These are phyloP conservation scores for Parsonsia alboflavescens DNA, from an alignment of 257 asterid genomes.

Conservation along the genomic window DNA sequence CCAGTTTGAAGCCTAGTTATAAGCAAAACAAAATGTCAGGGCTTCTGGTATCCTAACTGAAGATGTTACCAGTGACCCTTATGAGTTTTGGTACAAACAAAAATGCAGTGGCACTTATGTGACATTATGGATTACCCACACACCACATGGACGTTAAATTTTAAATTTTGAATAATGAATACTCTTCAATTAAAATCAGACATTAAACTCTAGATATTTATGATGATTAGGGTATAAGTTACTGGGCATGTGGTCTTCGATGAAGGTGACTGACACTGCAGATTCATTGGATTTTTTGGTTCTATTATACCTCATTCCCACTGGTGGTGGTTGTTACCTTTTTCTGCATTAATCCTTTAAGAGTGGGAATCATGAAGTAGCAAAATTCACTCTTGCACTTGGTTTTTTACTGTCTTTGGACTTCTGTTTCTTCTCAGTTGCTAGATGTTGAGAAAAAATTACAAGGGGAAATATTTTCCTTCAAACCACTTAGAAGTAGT, in stretches of 20 bases:
- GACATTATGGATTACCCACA: not conserved
- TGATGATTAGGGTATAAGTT: not conserved
- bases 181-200: not conserved
- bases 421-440: not conserved
- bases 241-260: not conserved
- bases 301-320: not conserved
- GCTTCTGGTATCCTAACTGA: not conserved
- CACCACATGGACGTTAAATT: no score
- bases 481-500: no score
- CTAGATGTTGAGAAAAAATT: not conserved
- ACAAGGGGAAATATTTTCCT: no score
- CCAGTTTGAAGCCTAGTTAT: not conserved
- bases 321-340: not conserved
- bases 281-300: not conserved
- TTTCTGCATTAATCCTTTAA: not conserved
- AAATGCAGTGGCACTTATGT: not conserved
- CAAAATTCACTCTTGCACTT: not conserved
- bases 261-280: not conserved
- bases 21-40: not conserved
- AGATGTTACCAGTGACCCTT: not conserved
- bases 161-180: not conserved
- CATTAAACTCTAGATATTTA: not conserved
- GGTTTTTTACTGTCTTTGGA: not conserved
- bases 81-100: not conserved
- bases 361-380: not conserved